These are phyloP conservation scores for Cenchrus fungigraminus DNA, from an alignment of 176 grass and related monocot species.

Conservation along the genomic window DNA sequence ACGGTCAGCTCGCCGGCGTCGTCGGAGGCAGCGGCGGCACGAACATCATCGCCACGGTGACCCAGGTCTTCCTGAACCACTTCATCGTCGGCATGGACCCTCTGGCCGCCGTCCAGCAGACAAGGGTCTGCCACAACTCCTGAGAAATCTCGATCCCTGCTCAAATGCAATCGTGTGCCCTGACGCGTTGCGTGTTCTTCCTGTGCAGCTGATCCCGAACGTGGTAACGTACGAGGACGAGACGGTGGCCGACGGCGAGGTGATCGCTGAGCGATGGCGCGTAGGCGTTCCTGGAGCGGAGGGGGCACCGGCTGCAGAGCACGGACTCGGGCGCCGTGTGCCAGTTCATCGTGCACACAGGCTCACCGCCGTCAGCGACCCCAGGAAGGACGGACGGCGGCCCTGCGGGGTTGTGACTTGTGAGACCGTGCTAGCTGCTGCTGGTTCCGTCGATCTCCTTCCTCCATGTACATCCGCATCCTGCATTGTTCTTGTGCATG, in stretches of 20 bases:
- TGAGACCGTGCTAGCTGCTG: background rate
- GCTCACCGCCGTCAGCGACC: constrained; percentile 91
- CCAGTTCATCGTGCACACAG: constrained; percentile 79
- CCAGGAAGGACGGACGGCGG: constrained; percentile 67
- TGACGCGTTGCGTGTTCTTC: too few species aligned
- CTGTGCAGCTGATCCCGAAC: too few species aligned
- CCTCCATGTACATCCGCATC: background rate
- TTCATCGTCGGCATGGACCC: constrained; percentile 81
- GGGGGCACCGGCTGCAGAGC: constrained; percentile 53
- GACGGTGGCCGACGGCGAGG: constrained; percentile 18
- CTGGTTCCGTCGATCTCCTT: background rate
- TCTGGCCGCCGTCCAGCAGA: constrained; percentile 62
- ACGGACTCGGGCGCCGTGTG: constrained; percentile 48
- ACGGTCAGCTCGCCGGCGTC: constrained; percentile 75
- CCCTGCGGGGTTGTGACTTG: constrained; percentile 61
- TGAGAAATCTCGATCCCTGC: background rate
- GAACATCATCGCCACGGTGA: constrained; percentile 67
- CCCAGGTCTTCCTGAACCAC: constrained; percentile 84
- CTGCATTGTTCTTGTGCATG: background rate
- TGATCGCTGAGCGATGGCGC: constrained; percentile 50
- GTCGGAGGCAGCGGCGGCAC: constrained; percentile 76
- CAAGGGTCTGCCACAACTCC: constrained; percentile 69
- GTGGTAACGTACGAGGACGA: too few species aligned
- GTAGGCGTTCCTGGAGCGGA: constrained; percentile 55
- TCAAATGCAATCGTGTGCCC: background rate